Base-by-base conservation (phyloP, 805 yeast species). In the Tetrapisispora phaffii region DNA sequence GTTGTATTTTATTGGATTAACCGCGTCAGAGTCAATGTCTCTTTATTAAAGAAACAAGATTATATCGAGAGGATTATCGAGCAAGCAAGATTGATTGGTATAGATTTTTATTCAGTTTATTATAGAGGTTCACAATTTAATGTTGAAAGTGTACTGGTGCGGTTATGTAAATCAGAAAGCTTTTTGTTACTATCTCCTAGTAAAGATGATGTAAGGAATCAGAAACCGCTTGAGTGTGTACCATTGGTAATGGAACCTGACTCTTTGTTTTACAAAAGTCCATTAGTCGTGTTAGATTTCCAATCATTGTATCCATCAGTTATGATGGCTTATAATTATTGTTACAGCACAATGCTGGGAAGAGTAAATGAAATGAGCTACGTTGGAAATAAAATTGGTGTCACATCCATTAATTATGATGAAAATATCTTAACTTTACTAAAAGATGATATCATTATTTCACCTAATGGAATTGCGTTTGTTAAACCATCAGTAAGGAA, bases 231-330 rank as follows among this genome's bases (percentile, higher is more conserved):
- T 33, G 96, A 88, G 55, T 82, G 88, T 49, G 77, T 93, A 5
- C 96, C 97, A 0, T 68, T 93, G 43, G 86, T 93, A 2, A 79
- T 93, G 89, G 98, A 93, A 57, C 98, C 98, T 0, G 75, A 76
- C 21, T 78, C 95, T 5, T 79, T 77, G 17, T 85, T 81, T 52
- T 93, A 88, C 60, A 87, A 85, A 45, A 82, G 90, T 46, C 98
- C 98, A 0, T 68, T 93, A 24, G 76, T 89, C 16, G 97, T 93
- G 0, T 65, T 93, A 19, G 98, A 93, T 60, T 93, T 93, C 57
- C 96, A 90, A 55, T 87, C 97, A 0, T 71, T 93, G 41, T 93
- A 93, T 58, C 98, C 98, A 0, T 89, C 97, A 0, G 72, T 93
- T 13, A 76, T 90, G 60, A 85, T 87, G 58, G 98, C 96, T 0